Conservation (phyloP, 2,329 filamentous ascomycete species). For the Fusarium secorum region DNA sequence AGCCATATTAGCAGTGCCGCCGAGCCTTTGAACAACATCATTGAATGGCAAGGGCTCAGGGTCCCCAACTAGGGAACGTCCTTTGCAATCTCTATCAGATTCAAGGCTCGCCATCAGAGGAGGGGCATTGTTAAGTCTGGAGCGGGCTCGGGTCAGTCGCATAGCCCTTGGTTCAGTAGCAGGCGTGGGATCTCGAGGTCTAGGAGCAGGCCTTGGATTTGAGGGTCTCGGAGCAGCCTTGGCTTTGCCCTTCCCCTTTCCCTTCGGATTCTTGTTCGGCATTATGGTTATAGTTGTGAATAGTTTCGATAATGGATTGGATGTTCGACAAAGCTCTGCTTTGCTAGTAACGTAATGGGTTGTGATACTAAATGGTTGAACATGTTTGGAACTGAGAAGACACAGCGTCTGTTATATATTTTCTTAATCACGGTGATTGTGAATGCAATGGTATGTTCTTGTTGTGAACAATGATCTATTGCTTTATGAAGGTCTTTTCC, state of each 20-base stretch:
- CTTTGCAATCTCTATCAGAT: constrained; percentile 5
- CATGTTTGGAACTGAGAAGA: not conserved
- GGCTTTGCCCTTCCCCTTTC: not conserved
- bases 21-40: constrained; percentile 18
- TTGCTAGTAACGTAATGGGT: not conserved
- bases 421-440: not conserved
- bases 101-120: constrained; percentile 38
- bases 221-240: not conserved
- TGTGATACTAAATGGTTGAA: not conserved
- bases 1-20: not conserved
- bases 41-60: constrained; percentile 20
- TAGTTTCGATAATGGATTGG: not conserved
- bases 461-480: not conserved
- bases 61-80: constrained; percentile 9
- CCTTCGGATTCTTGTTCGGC: not conserved
- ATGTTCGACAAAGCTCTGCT: not conserved
- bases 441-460: not conserved
- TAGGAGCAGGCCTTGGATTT: not conserved
- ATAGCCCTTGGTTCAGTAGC: not conserved
- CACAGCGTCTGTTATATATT: constrained; percentile 4
- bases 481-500: not conserved
- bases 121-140: constrained; percentile 31
- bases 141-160: constrained; percentile 35
- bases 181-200: not conserved
- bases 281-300: constrained; percentile 12